These are phyloP conservation scores for Chrysoporthe austroafricana DNA, from an alignment of 2,329 filamentous ascomycete genomes.

Conservation along the genomic window DNA sequence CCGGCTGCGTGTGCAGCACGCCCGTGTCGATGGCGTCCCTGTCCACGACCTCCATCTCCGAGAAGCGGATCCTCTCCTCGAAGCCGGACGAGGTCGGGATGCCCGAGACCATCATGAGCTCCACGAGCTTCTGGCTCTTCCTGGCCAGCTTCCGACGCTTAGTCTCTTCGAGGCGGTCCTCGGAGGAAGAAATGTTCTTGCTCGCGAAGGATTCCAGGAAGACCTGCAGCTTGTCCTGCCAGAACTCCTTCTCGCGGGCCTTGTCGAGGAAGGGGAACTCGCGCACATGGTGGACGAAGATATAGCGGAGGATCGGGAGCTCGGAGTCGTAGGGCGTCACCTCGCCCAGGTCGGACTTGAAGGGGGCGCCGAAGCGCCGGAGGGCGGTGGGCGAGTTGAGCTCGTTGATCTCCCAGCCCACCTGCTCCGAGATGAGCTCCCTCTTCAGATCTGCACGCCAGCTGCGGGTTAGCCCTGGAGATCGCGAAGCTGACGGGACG, in stretches of 20 bases:
- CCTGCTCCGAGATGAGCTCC: slow-evolving; percentile 89
- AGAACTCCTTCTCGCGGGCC: slow-evolving; percentile 97
- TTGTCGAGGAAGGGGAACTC: slow-evolving; percentile 98
- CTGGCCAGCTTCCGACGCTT: slow-evolving; percentile 89
- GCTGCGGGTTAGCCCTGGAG: slow-evolving; percentile 33
- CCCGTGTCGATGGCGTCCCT: slow-evolving; percentile 90
- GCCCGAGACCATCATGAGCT: slow-evolving; percentile 99
- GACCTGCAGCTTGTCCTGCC: slow-evolving; percentile 96
- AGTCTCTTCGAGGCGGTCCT: slow-evolving; percentile 93
- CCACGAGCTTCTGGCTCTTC: slow-evolving; percentile 94
- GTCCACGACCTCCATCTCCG: slow-evolving; percentile 96
- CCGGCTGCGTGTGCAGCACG: slow-evolving; percentile 81
- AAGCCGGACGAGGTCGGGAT: slow-evolving; percentile 95
- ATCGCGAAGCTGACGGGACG: not conserved
- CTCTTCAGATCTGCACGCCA: slow-evolving; percentile 79
- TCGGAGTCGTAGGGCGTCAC: slow-evolving; percentile 93
- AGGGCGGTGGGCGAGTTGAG: slow-evolving; percentile 94
- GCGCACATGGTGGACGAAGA: slow-evolving; percentile 96
- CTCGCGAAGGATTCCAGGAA: slow-evolving; percentile 97
- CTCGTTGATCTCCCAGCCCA: slow-evolving; percentile 86
- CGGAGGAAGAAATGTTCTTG: slow-evolving; percentile 95
- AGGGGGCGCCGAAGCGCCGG: slow-evolving; percentile 92
- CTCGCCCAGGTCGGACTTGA: slow-evolving; percentile 89
- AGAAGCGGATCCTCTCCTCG: slow-evolving; percentile 95
- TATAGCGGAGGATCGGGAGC: slow-evolving; percentile 89